Conservation (phyloP, 371 early-diverging fungal genomes). For the Conidiobolus incongruus region DNA sequence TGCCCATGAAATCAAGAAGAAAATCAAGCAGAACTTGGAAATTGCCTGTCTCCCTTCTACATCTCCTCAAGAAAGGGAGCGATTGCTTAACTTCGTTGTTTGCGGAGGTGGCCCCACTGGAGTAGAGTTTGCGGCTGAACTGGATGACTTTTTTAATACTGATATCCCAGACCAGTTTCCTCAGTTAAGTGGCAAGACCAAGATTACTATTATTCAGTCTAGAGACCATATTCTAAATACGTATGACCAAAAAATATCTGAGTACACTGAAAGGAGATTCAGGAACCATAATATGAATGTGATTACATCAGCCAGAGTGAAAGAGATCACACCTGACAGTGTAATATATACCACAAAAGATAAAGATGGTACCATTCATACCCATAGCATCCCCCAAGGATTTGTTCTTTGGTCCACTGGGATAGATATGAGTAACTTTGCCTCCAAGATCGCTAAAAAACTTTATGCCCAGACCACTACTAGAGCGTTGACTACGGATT, state of each 20-base stretch:
- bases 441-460: slow-evolving; percentile 17
- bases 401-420: slow-evolving; percentile 76
- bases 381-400: slow-evolving; percentile 31
- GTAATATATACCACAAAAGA: slow-evolving; percentile 20
- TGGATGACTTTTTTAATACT: slow-evolving; percentile 63
- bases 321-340: slow-evolving; percentile 21
- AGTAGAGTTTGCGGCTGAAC: slow-evolving; percentile 61
- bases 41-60: slow-evolving; percentile 54
- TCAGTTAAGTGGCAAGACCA: slow-evolving; percentile 32
- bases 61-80: slow-evolving; percentile 42
- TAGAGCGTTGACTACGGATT: slow-evolving; percentile 46
- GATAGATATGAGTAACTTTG: slow-evolving; percentile 19
- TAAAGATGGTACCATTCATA: slow-evolving; percentile 11
- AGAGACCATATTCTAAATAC: slow-evolving; percentile 58
- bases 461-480: slow-evolving; percentile 24
- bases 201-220: slow-evolving; percentile 40
- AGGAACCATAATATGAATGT: slow-evolving; percentile 44
- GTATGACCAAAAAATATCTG: slow-evolving; percentile 45
- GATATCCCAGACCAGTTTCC: slow-evolving; percentile 49
- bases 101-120: slow-evolving; percentile 56
- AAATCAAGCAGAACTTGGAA: slow-evolving; percentile 56
- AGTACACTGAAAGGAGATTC: slow-evolving; percentile 30
- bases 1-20: slow-evolving; percentile 39
- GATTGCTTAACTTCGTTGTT: slow-evolving; percentile 65
- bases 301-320: slow-evolving; percentile 43